Conservation (phyloP, 129 eudicot species). For the Pittosporum tobira region DNA sequence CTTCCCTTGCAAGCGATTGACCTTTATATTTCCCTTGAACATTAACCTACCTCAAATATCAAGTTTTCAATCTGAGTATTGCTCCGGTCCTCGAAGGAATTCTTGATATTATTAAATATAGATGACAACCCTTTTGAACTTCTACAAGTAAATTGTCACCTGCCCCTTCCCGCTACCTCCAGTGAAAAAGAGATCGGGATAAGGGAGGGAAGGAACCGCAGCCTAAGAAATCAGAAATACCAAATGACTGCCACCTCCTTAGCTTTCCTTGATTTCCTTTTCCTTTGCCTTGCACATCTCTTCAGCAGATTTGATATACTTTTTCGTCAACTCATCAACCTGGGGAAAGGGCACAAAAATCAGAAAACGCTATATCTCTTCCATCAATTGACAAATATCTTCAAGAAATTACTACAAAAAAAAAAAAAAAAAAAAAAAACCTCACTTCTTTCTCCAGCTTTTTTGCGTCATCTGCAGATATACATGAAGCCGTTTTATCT, state of each 20-base stretch:
- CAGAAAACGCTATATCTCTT: slow-evolving; percentile 4
- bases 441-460: slow-evolving; percentile 91
- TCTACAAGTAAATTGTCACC: not conserved
- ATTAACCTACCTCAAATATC: not conserved
- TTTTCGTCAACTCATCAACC: slow-evolving; percentile 90
- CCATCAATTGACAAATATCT: not conserved
- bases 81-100: not conserved
- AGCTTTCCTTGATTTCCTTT: slow-evolving; percentile 66
- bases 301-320: slow-evolving; percentile 78
- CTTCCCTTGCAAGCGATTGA: too few species aligned
- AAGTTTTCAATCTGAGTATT: not conserved
- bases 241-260: slow-evolving; percentile 11
- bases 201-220: not conserved
- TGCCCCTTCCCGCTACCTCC: not conserved
- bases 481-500: slow-evolving; percentile 40
- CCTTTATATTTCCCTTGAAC: not conserved
- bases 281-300: slow-evolving; percentile 97
- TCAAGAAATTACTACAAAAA: not conserved
- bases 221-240: not conserved
- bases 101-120: not conserved
- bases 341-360: slow-evolving; percentile 19
- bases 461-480: slow-evolving; percentile 78
- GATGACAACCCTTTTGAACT: not conserved
- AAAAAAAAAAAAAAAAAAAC: too few species aligned
- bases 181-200: too few species aligned